Evolutionary conservation across 768 basidiomycete species (phyloP).

Genomic region (Tubosaeta sp.): DNA sequence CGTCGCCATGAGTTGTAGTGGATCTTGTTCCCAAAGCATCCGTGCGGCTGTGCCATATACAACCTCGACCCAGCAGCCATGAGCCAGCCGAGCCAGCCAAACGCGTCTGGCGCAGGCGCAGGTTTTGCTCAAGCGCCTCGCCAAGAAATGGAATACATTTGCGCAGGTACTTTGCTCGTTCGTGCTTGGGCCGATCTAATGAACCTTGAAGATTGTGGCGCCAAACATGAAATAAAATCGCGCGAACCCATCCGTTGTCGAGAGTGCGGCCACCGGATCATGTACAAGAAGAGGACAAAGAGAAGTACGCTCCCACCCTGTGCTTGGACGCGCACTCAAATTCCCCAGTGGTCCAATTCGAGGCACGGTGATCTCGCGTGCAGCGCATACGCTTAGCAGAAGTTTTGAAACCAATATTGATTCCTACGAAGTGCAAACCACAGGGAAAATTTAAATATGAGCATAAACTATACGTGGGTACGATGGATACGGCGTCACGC

Average conservation of each 20-base stretch:
- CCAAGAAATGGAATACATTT: slow-evolving; percentile 80
- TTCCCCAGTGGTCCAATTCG: slow-evolving; percentile 31
- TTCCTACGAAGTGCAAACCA: not conserved
- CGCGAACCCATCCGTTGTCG: slow-evolving; percentile 93
- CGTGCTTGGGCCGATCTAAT: slow-evolving; percentile 8
- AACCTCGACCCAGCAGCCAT: slow-evolving; percentile 29
- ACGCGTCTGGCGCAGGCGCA: slow-evolving; percentile 31
- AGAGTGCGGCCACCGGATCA: slow-evolving; percentile 96
- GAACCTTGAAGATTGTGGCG: slow-evolving; percentile 70
- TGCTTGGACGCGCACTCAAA: not conserved
- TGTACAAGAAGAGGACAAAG: slow-evolving; percentile 97
- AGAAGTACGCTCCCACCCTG: slow-evolving; percentile 60
- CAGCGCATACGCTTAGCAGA: not conserved
- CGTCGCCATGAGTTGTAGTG: slow-evolving; percentile 8
- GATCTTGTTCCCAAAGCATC: too few relatives aligned
- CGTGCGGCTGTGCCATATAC: not conserved
- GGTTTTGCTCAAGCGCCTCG: slow-evolving; percentile 38
- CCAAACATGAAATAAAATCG: slow-evolving; percentile 85
- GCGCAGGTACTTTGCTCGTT: slow-evolving; percentile 56
- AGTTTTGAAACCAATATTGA: too few relatives aligned
- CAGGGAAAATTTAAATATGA: slow-evolving; percentile 7
- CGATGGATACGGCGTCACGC: slow-evolving; percentile 10
- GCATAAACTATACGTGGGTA: slow-evolving; percentile 21
- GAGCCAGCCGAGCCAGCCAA: slow-evolving; percentile 35
- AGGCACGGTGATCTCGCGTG: slow-evolving; percentile 23